Conservation (phyloP, 225 moss, liverwort and hornwort genomes). For the Pseudisothecium myosuroides region DNA sequence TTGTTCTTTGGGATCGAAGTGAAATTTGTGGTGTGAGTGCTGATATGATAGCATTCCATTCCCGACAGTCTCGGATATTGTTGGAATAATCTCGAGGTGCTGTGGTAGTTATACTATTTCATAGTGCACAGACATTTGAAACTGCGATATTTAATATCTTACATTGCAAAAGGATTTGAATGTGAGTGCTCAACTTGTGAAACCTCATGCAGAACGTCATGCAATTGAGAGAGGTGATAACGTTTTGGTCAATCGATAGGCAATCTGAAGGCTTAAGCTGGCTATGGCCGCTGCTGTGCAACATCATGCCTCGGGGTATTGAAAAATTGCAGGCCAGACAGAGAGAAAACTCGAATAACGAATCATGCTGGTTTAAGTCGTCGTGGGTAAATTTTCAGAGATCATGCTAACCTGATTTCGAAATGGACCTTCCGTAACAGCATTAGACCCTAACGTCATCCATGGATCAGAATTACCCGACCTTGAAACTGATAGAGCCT, state of each 20-base stretch:
- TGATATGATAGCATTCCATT: not conserved
- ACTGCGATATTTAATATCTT: not conserved
- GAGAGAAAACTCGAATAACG: not conserved
- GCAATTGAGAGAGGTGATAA: not conserved
- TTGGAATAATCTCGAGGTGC: not conserved
- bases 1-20: not conserved
- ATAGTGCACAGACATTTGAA: not conserved
- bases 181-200: not conserved
- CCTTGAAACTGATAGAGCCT: not conserved
- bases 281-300: not conserved
- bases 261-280: not conserved
- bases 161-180: not conserved
- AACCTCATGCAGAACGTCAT: not conserved
- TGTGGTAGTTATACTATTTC: not conserved
- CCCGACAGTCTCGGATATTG: not conserved
- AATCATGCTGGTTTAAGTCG: not conserved
- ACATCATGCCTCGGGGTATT: not conserved
- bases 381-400: not conserved
- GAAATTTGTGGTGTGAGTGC: not conserved
- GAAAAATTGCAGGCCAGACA: not conserved
- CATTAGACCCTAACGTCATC: no score
- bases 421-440: not conserved
- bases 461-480: not conserved
- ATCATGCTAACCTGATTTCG: not conserved
- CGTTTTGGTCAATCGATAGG: not conserved